Base-by-base conservation (phyloP, 257 asterid species). In the Gynochthodes officinalis region DNA sequence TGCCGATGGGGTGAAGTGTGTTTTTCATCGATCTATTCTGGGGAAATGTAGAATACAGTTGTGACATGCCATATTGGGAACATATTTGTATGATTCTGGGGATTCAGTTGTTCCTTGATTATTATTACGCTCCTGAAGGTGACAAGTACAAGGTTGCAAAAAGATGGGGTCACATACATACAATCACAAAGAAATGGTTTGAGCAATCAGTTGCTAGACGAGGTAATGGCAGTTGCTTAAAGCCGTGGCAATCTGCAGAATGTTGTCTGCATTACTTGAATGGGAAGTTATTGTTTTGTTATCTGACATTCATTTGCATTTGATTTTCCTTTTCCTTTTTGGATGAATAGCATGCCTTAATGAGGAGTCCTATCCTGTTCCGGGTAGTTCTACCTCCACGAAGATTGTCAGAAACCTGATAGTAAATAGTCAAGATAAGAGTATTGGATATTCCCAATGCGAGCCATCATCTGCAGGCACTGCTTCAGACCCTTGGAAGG, bases 291-390 rank as follows among this genome's bases (percentile, higher is more conserved):
- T 54, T 80, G 62, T 30, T 40, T 64, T 64, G 75, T 77, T 77
- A 50, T 67, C 80, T 78, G 84, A 81, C 83, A 18, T 70, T 72
- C 27, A 21, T 32, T 72, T 71, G n/a, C 72, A 3, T 21, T 75
- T 50, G 15, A 46, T 70, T 79, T 70, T 53, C 46, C 40, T 44
- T 48, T 73, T 74, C 59, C 77, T 77, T 74, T 70, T 70, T 67
- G 82, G 81, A 73, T 71, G 75, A 74, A 75, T 71, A 95, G 99
- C 89, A 76, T 90, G 97, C 81, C 96, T 95, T 49, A 79, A 55
- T 80, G 99, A 95, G 91, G 97, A 89, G 78, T 86, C 94, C 61
- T 95, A 88, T 79, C 93, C 87, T 35, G 96, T 92, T 81, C 95
- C 82, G 84, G 80, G 80, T 73, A 78, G 80, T 75, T 75, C 78